Evolutionary conservation across 495 filamentous ascomycete genomes (phyloP), one percentile per base, ranked within the genome.

Genomic region (Rusavskia elegans): DNA sequence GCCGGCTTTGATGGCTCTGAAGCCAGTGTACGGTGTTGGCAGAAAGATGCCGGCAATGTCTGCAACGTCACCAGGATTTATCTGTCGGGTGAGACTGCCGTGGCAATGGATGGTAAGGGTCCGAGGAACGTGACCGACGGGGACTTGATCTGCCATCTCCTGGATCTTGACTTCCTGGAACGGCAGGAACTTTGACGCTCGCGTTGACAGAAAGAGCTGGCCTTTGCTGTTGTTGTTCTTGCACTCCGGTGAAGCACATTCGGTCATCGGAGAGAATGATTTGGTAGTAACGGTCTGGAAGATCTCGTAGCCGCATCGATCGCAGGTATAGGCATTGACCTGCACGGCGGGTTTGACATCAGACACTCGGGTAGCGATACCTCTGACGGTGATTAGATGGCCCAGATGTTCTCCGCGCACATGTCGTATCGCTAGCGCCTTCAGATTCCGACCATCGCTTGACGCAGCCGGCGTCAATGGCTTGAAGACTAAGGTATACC

Each of bases 161-260:
- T 98, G 93, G 58, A 98, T 87, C 70, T 96, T 96, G 61, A 97
- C 82, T 67, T 98, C 92, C 66, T 98, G 92, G 77, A 97, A 98
- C 4, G 92, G 87, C 60, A 94, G 68, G 63, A 96, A 98, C 63
- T 97, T 97, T 30, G 89, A 96, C 0, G 93, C 92, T 55, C 92
- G 78, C 1, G 90, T 94, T 0, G 89, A 95, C 39, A 89, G 80
- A 66, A 92, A 88, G 36, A 98, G 75, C 62, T 96, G 88, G 30
- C 92, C 92, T 64, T 89, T 94, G 53, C 85, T 76, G 64, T 95
- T 85, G 67, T 98, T 97, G 50, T 75, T 76, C 63, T 84, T 79
- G 69, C 92, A 98, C 58, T 95, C 89, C 13, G 81, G 67, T 8
- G 90, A 95, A 23, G 86, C 76, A 65, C 92, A 98, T 59, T 85